A percentile compares a stretch with the other conserved stretches of the same genome.
Evolutionary conservation across 768 basidiomycete genomes (phyloP).

Genomic region (Collybia sordida): DNA sequence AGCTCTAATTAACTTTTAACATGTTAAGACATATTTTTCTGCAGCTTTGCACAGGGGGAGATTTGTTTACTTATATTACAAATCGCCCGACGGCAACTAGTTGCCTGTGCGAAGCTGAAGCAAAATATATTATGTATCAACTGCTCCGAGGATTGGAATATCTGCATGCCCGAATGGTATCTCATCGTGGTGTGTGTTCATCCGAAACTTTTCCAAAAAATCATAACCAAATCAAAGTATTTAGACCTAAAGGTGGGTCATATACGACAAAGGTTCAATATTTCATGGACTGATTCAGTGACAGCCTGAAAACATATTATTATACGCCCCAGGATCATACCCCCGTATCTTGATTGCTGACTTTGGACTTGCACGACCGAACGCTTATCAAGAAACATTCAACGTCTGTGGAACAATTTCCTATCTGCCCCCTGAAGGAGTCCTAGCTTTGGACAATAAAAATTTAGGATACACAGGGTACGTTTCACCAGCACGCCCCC

Average conservation of each 20-base stretch:
- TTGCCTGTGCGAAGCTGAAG: slow-evolving; percentile 74
- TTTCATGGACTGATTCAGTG: neutral
- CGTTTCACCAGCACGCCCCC: neutral
- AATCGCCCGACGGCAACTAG: slow-evolving; percentile 48
- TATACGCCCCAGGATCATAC: slow-evolving; percentile 78
- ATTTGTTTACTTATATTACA: slow-evolving; percentile 84
- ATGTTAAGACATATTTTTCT: slow-evolving; percentile 72
- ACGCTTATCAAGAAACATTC: slow-evolving; percentile 78
- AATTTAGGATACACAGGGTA: slow-evolving; percentile 66
- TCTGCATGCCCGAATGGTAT: slow-evolving; percentile 69
- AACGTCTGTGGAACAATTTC: slow-evolving; percentile 89
- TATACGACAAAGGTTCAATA: neutral
- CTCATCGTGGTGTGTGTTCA: slow-evolving; percentile 64
- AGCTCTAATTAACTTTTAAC: neutral
- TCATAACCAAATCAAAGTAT: neutral
- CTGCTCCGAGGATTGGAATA: slow-evolving; percentile 69
- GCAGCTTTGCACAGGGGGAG: slow-evolving; percentile 82
- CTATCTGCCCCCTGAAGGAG: slow-evolving; percentile 84
- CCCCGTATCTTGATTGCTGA: slow-evolving; percentile 85
- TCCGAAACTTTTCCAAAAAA: neutral
- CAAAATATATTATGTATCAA: slow-evolving; percentile 84
- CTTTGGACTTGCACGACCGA: slow-evolving; percentile 80
- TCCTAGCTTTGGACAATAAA: slow-evolving; percentile 75
- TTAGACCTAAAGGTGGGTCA: slow-evolving; percentile 20
- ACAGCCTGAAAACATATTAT: slow-evolving; percentile 83